phyloP scores from a whole-genome alignment of 768 basidiomycete species.

The Multifurca ochricompacta region DNA sequence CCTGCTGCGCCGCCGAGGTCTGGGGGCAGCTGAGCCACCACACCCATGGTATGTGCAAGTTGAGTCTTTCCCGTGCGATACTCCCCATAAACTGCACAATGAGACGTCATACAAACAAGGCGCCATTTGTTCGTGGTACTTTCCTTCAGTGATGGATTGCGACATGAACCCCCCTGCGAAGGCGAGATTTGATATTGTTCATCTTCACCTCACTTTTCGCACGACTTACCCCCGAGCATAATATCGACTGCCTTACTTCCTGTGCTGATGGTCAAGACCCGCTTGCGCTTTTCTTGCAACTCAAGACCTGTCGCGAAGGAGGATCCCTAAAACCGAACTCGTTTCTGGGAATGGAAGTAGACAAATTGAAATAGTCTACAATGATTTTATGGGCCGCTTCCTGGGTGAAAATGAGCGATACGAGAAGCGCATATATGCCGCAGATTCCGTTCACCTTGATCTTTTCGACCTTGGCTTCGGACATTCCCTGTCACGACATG shows the following conservation, averaged over 20 bases:
- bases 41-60: slow-evolving; percentile 90
- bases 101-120: not conserved
- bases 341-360: not conserved
- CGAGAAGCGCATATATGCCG: not conserved
- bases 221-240: slow-evolving; percentile 68
- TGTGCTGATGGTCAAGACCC: slow-evolving; percentile 78
- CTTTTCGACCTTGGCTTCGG: slow-evolving; percentile 96
- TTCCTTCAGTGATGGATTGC: slow-evolving; percentile 90
- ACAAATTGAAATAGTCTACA: slow-evolving; percentile 33
- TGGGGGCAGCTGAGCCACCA: slow-evolving; percentile 79
- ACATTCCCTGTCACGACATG: slow-evolving; percentile 61
- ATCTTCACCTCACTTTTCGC: not conserved
- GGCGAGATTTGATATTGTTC: not conserved
- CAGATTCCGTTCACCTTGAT: slow-evolving; percentile 55
- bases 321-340: slow-evolving; percentile 51
- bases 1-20: slow-evolving; percentile 89
- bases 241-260: slow-evolving; percentile 88
- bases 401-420: slow-evolving; percentile 31
- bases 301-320: slow-evolving; percentile 90
- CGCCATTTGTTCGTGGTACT: slow-evolving; percentile 1
- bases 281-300: slow-evolving; percentile 77
- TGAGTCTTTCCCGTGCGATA: slow-evolving; percentile 96
- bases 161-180: slow-evolving; percentile 76
- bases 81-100: slow-evolving; percentile 76
- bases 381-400: slow-evolving; percentile 87